phyloP scores from a whole-genome alignment of 1,284 basidiomycete genomes.

The Apiotrichum brassicae region DNA sequence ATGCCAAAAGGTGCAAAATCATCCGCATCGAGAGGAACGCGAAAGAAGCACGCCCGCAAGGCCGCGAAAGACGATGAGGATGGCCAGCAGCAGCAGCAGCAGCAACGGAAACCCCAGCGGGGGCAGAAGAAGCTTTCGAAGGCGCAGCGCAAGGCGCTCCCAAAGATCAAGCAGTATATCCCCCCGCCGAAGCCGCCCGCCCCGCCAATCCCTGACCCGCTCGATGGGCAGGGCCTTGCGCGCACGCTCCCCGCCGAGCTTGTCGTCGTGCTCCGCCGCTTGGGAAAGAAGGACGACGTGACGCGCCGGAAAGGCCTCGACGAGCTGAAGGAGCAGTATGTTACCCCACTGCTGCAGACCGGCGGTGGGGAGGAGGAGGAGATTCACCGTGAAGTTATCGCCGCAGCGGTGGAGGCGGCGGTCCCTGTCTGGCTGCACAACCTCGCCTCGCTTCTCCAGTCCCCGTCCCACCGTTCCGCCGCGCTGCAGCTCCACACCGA shows the following conservation, averaged over 20 bases:
- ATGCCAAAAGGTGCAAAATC: constrained; percentile 29
- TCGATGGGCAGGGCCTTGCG: constrained; percentile 78
- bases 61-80: constrained; percentile 19
- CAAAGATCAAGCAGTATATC: constrained; percentile 67
- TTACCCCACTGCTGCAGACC: constrained; percentile 42
- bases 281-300: constrained; percentile 86
- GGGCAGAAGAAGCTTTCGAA: constrained; percentile 34
- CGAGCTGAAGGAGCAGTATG: constrained; percentile 67
- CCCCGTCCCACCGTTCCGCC: constrained; percentile 70
- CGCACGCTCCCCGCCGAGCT: constrained; percentile 73
- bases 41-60: constrained; percentile 58
- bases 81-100: constrained; percentile 20
- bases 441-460: constrained; percentile 69
- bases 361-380: constrained; percentile 49
- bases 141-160: constrained; percentile 46
- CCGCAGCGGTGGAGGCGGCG: constrained; percentile 40
- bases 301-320: constrained; percentile 84
- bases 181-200: constrained; percentile 82
- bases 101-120: constrained; percentile 4
- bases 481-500: constrained; percentile 64
- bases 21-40: constrained; percentile 69
- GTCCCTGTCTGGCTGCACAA: constrained; percentile 90
- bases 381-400: constrained; percentile 47
- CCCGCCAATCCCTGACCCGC: constrained; percentile 77
- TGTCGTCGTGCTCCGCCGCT: constrained; percentile 69